These are phyloP conservation scores for Sporothrix pallida DNA, from an alignment of 2,329 filamentous ascomycete genomes.

Conservation along the genomic window DNA sequence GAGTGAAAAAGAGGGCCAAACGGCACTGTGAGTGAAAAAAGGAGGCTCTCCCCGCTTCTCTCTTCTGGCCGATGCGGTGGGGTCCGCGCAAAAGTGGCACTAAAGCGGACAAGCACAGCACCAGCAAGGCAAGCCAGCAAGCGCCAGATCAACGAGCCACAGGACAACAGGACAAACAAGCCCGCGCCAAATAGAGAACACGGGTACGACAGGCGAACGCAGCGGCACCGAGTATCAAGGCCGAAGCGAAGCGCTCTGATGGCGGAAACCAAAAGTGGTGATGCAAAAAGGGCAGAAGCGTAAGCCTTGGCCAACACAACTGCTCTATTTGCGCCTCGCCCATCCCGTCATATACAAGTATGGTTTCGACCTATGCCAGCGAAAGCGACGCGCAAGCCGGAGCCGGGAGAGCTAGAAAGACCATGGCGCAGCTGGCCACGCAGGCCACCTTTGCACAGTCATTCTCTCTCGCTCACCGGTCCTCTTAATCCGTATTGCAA, in stretches of 20 bases:
- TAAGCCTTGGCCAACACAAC: neutral
- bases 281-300: neutral
- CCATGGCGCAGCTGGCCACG: neutral
- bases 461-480: neutral
- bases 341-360: neutral
- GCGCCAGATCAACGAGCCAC: conserved; percentile 8
- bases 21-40: conserved; percentile 37
- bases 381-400: conserved; percentile 9
- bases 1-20: conserved; percentile 29
- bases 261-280: neutral
- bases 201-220: neutral
- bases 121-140: conserved; percentile 4
- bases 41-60: conserved; percentile 39
- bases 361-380: neutral
- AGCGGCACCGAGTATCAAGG: conserved; percentile 15
- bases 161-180: neutral
- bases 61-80: conserved; percentile 37
- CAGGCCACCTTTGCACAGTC: neutral
- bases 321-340: neutral
- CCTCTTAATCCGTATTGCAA: neutral
- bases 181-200: neutral
- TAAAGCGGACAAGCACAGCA: conserved; percentile 32
- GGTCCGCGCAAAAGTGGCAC: conserved; percentile 37
- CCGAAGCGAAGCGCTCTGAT: neutral
- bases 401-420: neutral